Base-by-base conservation (phyloP, 176 grass and related monocot genomes). In the Carex scoparia region DNA sequence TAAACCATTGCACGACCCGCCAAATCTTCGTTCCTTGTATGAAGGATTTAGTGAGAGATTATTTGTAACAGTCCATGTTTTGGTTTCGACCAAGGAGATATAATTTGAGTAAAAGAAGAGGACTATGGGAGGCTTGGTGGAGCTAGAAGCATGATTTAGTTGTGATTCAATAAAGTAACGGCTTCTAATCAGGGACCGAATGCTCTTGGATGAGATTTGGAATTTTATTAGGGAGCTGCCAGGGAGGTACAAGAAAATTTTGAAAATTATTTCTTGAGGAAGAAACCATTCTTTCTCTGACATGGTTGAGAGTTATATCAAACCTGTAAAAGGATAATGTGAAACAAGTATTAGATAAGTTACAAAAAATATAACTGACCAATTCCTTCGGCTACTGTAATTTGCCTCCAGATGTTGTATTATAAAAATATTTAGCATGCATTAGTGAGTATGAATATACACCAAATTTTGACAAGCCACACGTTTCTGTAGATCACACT, bases 201-300 rank as follows among this genome's bases (percentile, higher is more conserved):
- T n/a, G 16, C 14, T 31, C 18, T 80, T 80, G 18, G 19, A 80
- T 58, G 61, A 54, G 31, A 2, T 37, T 80, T 80, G 51, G 33
- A 80, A 80, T 80, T 58, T 55, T 80, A 80, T 32, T 27, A 80
- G 14, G 14, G 77, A 16, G 14, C 28, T 80, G 28, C 77, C 77
- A 33, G 77, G 77, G 48, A 80, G 77, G 57, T 58, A 35, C 14
- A 61, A 12, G 77, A 80, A 58, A 35, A 80, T 80, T 80, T 60
- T 80, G 55, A 60, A 60, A 33, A 80, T 80, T 61, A 80, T 80
- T 58, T 80, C 77, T 4, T n/a, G 5, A 31, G 77, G 77, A 58
- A 80, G 14, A 35, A 61, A 80, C 8, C 13, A n/a, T 15, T 30
- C 27, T 33, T 80, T 61, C 15, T 35, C 55, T 61, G 18, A 54